Conservation (phyloP, 164 flowering plant genomes). For the Vitis rupestris region DNA sequence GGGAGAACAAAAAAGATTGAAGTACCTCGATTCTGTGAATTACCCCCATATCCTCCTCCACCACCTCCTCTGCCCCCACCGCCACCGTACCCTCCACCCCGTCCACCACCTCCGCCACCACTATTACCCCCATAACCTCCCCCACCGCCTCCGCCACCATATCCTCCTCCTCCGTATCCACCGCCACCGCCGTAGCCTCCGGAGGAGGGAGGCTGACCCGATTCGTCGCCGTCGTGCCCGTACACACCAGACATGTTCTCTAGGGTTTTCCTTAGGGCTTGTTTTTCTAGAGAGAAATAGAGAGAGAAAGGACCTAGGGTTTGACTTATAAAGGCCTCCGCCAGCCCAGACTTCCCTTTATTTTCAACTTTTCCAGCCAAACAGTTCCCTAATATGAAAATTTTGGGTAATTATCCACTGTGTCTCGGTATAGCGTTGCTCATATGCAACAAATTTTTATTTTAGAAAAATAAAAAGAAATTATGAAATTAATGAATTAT, state of each 20-base stretch:
- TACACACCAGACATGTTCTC: constrained; percentile 14
- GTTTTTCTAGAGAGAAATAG: neutral
- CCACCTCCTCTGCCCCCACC: constrained; percentile 24
- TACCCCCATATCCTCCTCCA: constrained; percentile 41
- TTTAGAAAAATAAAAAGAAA: too few species aligned
- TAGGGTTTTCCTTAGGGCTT: constrained; percentile 11
- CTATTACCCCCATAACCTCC: constrained; percentile 26
- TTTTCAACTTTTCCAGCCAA: too few species aligned
- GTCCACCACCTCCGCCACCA: constrained; percentile 22
- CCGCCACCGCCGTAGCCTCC: constrained; percentile 31
- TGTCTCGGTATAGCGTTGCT: too few species aligned
- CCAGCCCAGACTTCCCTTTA: too few species aligned
- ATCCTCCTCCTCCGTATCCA: constrained; percentile 10
- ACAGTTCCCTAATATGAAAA: too few species aligned
- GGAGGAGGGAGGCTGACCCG: constrained; percentile 33
- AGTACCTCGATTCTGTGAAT: constrained; percentile 45
- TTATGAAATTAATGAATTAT: too few species aligned
- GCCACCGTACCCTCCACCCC: constrained; percentile 18
- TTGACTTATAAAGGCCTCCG: neutral
- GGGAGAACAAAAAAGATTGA: neutral
- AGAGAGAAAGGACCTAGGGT: constrained; percentile 29
- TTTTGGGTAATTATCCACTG: too few species aligned
- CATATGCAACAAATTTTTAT: too few species aligned
- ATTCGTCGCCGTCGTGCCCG: constrained; percentile 58
- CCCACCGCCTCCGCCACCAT: constrained; percentile 12